These are phyloP conservation scores for Penicillium salamii DNA, from an alignment of 495 filamentous ascomycete species.

Conservation along the genomic window DNA sequence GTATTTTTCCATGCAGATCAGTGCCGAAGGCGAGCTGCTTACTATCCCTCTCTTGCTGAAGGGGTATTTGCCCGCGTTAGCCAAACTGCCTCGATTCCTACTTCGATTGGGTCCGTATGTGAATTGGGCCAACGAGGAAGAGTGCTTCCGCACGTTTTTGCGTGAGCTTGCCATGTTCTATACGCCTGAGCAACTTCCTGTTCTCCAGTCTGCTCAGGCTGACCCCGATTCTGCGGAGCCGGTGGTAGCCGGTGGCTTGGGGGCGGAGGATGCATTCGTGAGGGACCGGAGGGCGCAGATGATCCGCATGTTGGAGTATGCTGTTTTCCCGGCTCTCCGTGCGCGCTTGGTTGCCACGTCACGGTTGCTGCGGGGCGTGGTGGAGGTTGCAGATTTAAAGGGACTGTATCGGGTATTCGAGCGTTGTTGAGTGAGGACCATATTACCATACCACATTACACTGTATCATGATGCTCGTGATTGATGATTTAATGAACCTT, in stretches of 20 bases:
- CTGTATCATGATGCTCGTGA: background rate
- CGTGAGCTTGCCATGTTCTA: constrained; percentile 89
- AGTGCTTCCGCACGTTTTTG: constrained; percentile 83
- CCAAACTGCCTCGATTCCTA: constrained; percentile 86
- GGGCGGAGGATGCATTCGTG: constrained; percentile 46
- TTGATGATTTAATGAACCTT: constrained; percentile 1
- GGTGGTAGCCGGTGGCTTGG: constrained; percentile 11
- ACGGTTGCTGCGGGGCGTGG: constrained; percentile 69
- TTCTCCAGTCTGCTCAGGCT: constrained; percentile 26
- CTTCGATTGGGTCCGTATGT: constrained; percentile 86
- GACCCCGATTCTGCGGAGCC: background rate
- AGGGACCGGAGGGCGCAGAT: constrained; percentile 62
- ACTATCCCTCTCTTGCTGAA: constrained; percentile 83
- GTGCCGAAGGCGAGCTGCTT: constrained; percentile 69
- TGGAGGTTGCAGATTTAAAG: constrained; percentile 92
- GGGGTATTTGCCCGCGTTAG: constrained; percentile 80
- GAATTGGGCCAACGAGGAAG: constrained; percentile 79
- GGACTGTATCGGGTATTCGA: constrained; percentile 98
- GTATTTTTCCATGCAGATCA: constrained; percentile 88
- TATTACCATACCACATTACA: background rate
- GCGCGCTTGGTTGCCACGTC: constrained; percentile 81
- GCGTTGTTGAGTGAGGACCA: constrained; percentile 59
- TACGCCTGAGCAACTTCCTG: constrained; percentile 78
- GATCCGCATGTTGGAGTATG: constrained; percentile 69
- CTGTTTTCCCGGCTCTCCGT: constrained; percentile 86